phyloP scores from a whole-genome alignment of 2,329 filamentous ascomycete genomes.

The Pseudohalonectria lignicola region DNA sequence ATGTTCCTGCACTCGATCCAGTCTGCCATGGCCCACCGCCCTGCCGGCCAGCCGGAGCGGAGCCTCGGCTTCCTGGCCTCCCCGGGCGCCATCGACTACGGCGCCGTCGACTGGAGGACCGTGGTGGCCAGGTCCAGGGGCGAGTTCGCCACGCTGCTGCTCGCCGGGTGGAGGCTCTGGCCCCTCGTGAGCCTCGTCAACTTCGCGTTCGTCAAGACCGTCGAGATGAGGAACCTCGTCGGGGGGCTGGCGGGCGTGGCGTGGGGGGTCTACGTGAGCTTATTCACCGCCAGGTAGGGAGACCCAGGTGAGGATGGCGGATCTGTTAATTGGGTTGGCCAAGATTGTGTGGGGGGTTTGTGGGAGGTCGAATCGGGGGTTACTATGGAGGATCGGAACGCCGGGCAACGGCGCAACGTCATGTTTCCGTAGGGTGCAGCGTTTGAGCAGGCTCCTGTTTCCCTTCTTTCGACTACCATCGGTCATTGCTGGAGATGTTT shows the following conservation, averaged over 20 bases:
- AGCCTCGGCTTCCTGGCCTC: slow-evolving; percentile 21
- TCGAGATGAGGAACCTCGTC: slow-evolving; percentile 54
- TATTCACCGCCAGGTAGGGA: slow-evolving; percentile 44
- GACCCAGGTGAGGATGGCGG: too few relatives aligned
- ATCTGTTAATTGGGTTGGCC: too few relatives aligned
- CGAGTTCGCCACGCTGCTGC: slow-evolving; percentile 54
- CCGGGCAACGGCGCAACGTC: too few relatives aligned
- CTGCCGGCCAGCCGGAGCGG: slow-evolving; percentile 16
- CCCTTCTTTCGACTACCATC: too few relatives aligned
- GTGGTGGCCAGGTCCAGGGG: slow-evolving; percentile 31
- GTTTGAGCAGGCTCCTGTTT: too few relatives aligned
- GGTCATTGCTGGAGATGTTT: too few relatives aligned
- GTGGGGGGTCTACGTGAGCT: slow-evolving; percentile 62
- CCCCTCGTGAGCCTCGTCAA: slow-evolving; percentile 56
- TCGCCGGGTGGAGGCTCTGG: slow-evolving; percentile 62
- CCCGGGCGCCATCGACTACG: slow-evolving; percentile 28
- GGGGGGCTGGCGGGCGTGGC: slow-evolving; percentile 55
- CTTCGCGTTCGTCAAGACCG: slow-evolving; percentile 53
- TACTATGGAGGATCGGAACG: too few relatives aligned
- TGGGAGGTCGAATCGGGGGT: too few relatives aligned
- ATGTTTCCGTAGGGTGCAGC: too few relatives aligned
- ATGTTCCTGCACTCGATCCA: slow-evolving; percentile 44
- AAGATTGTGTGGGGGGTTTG: too few relatives aligned
- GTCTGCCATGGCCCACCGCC: slow-evolving; percentile 31
- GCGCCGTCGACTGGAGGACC: slow-evolving; percentile 28